Conservation (phyloP, 1,139 yeast genomes). For the Trichomonascaceae sp. region DNA sequence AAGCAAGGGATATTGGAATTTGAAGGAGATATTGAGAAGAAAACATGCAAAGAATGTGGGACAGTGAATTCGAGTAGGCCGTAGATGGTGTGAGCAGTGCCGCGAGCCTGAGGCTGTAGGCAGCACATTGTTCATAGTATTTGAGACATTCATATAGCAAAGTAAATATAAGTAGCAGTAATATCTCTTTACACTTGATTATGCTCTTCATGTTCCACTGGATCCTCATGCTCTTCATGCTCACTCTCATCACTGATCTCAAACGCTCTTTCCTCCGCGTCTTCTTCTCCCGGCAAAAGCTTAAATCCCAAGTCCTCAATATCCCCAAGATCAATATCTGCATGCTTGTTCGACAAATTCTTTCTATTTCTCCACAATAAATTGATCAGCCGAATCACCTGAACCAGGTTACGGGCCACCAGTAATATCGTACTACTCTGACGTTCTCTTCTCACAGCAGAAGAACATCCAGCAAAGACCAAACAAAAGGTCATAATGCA, state of each 20-base stretch:
- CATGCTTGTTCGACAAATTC: constrained; percentile 14
- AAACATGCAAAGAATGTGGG: constrained; percentile 75
- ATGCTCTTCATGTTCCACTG: background rate
- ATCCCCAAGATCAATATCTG: constrained; percentile 17
- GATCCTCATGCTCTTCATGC: background rate
- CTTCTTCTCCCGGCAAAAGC: constrained; percentile 16
- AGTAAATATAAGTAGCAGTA: background rate
- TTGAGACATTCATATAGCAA: background rate
- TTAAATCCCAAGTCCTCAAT: constrained; percentile 19
- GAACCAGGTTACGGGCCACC: constrained; percentile 17
- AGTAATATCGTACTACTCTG: constrained; percentile 16
- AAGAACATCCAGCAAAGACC: constrained; percentile 19
- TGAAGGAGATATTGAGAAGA: constrained; percentile 53
- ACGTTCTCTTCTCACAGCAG: constrained; percentile 16
- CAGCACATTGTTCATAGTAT: background rate
- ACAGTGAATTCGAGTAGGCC: constrained; percentile 34
- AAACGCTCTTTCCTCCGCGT: constrained; percentile 1
- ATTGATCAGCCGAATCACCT: constrained; percentile 14
- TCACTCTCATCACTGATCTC: constrained; percentile 11
- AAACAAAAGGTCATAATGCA: constrained; percentile 17
- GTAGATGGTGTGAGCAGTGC: background rate
- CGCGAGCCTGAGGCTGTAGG: no score
- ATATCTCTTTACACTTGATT: background rate
- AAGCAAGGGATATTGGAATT: constrained; percentile 73
- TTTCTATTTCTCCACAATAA: constrained; percentile 17